phyloP scores from a whole-genome alignment of 225 moss, liverwort and hornwort species.

The Polytrichum commune region DNA sequence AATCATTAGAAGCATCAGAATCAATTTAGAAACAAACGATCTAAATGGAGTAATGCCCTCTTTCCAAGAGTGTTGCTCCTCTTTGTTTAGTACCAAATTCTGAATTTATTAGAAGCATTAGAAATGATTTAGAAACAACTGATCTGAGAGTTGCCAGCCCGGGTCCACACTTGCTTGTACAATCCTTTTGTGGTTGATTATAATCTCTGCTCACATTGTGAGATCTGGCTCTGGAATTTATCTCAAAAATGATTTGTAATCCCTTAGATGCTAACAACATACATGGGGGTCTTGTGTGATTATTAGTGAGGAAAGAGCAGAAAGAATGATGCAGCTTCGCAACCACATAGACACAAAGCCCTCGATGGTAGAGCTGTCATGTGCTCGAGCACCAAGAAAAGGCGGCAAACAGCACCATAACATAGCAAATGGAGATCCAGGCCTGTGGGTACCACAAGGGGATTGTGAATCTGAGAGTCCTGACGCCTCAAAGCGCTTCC shows the following conservation, averaged over 20 bases:
- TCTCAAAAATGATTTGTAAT: background rate
- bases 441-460: constrained; percentile 42
- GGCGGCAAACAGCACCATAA: constrained; percentile 60
- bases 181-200: background rate
- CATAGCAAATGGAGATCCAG: constrained; percentile 34
- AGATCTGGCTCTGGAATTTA: background rate
- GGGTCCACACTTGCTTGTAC: background rate
- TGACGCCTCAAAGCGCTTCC: constrained; percentile 48
- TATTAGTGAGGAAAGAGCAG: constrained; percentile 48
- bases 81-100: too few species aligned
- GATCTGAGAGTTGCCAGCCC: too few species aligned
- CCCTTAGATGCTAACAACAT: too few species aligned
- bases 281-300: background rate
- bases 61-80: too few species aligned
- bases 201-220: background rate
- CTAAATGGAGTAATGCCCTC: too few species aligned
- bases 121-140: too few species aligned
- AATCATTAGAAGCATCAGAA: too few species aligned
- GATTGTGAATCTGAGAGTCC: constrained; percentile 38
- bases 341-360: constrained; percentile 47
- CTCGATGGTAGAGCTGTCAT: constrained; percentile 29
- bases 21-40: too few species aligned
- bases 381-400: constrained; percentile 48
- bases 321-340: constrained; percentile 47
- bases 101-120: too few species aligned